Evolutionary conservation across 352 stramenopile genomes (phyloP), one percentile per base, ranked within the genome.

Genomic region (Phytophthora chlamydospora): DNA sequence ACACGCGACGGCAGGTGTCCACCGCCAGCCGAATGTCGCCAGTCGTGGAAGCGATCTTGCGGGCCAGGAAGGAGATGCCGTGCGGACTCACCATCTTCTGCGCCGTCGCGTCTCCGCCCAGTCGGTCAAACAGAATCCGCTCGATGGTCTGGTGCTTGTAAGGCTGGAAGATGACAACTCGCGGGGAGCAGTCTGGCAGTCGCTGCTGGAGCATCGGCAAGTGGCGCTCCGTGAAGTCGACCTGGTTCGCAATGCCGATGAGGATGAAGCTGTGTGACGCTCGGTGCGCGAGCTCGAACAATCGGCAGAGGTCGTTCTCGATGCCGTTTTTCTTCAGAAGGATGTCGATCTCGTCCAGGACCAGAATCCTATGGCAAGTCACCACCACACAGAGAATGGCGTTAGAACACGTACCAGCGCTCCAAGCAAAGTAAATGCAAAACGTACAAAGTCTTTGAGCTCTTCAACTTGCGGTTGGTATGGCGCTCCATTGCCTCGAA

Each of bases 151-250:
- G 72, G 60, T 89, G 83, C 13, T 75, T 70, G 68, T 95, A 95
- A 19, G 87, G 83, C 63, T 87, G 73, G 66, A 95, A 95, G 21
- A 95, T 80, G 38, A 93, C 68, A 27, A 91, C 83, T 9, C 76
- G 60, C 0, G 87, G 83, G 14, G 78, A 76, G 51, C 75, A 78
- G 8, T 80, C 61, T 0, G 79, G 78, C 38, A 90, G 32, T 13
- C 83, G 72, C 42, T 80, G 65, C 49, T 83, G 68, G 2, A 95
- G 68, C 35, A 80, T 66, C 9, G 77, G 75, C 39, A 93, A 45
- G 35, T 93, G 79, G n/a, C 83, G 76, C 61, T 95, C 83, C 0
- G 87, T 93, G 46, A 95, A 90, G 50, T 95, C 87, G 11, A 94
- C 80, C 40, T 90, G 85, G 52, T 95, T 95, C 6, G 87, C 84